Evolutionary conservation across 805 yeast species (phyloP).

Genomic region (Candida odintsovae): DNA sequence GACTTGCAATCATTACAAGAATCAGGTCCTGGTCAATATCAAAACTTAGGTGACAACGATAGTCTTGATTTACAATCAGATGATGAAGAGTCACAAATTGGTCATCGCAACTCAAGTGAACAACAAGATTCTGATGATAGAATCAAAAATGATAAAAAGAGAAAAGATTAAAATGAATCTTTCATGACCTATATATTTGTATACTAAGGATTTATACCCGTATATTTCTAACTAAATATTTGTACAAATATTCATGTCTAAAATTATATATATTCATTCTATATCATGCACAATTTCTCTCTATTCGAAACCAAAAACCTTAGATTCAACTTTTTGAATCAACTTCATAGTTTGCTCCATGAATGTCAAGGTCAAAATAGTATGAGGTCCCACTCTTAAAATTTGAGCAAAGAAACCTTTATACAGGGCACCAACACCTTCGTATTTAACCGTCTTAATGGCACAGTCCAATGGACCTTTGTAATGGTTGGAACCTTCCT

Average conservation of each 20-base stretch:
- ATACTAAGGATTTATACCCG: too few relatives aligned
- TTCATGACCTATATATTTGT: background rate
- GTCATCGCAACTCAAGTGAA: background rate
- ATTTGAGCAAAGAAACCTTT: slow-evolving; percentile 95
- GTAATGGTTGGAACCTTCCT: slow-evolving; percentile 68
- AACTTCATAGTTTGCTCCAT: slow-evolving; percentile 92
- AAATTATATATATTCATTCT: background rate
- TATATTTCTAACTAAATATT: too few relatives aligned
- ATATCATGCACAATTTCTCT: background rate
- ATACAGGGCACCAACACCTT: slow-evolving; percentile 84
- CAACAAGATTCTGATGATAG: background rate
- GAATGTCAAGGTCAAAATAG: slow-evolving; percentile 81
- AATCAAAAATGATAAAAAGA: background rate
- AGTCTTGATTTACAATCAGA: slow-evolving; percentile 20
- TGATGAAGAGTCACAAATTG: slow-evolving; percentile 7
- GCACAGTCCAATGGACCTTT: slow-evolving; percentile 87
- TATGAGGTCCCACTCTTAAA: slow-evolving; percentile 91
- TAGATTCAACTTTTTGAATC: slow-evolving; percentile 30
- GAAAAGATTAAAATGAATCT: background rate
- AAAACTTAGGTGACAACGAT: slow-evolving; percentile 23
- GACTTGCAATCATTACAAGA: slow-evolving; percentile 42
- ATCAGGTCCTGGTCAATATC: slow-evolving; percentile 28
- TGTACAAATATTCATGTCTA: too few relatives aligned
- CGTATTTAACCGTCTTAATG: slow-evolving; percentile 70
- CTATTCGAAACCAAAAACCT: slow-evolving; percentile 1